Evolutionary conservation across 1,284 basidiomycete genomes (phyloP).

Genomic region (Irpex lacteus): DNA sequence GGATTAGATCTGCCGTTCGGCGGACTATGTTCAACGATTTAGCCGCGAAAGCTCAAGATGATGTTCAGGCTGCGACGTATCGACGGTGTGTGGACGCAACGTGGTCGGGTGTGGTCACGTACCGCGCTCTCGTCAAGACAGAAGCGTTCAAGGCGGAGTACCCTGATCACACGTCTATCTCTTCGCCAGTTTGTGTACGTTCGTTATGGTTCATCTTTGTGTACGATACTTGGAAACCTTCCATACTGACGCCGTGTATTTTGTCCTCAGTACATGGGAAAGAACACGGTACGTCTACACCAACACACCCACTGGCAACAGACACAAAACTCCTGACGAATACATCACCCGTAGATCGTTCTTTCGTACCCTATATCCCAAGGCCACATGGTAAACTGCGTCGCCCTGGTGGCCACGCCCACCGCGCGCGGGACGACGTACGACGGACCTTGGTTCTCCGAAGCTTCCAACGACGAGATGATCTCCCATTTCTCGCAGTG

Average conservation of each 20-base stretch:
- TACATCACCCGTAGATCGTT: slow-evolving; percentile 6
- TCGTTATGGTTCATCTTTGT: neutral
- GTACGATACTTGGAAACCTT: neutral
- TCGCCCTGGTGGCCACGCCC: slow-evolving; percentile 25
- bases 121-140: slow-evolving; percentile 28
- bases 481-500: slow-evolving; percentile 25
- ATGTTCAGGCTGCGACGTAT: slow-evolving; percentile 14
- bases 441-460: slow-evolving; percentile 27
- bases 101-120: slow-evolving; percentile 35
- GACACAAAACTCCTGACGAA: neutral
- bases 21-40: slow-evolving; percentile 24
- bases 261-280: neutral
- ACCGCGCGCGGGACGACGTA: slow-evolving; percentile 24
- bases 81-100: slow-evolving; percentile 26
- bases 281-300: neutral
- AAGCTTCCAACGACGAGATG: slow-evolving; percentile 24
- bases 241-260: too few species aligned
- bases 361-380: slow-evolving; percentile 24
- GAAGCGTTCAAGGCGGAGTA: slow-evolving; percentile 2
- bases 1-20: slow-evolving; percentile 45
- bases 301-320: neutral
- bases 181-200: neutral
- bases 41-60: slow-evolving; percentile 2
- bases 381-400: slow-evolving; percentile 30
- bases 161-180: neutral